Percentiles rank a stretch among this genome's conserved stretches.
Evolutionary conservation across 2,329 filamentous ascomycete species (phyloP).

Genomic region (Tothia fuscella): DNA sequence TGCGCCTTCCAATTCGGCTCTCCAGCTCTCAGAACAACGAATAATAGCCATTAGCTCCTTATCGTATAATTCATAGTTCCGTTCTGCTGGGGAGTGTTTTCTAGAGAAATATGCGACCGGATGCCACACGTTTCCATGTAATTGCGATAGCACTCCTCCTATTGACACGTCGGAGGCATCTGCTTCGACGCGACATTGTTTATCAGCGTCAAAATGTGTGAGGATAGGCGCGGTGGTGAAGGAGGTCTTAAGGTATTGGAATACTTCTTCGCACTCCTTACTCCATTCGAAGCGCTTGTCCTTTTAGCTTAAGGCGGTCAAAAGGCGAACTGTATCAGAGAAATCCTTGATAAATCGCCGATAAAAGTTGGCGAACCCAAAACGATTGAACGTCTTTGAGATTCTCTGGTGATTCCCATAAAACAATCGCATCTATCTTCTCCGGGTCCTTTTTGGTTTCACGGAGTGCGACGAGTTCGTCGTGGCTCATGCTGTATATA

Average conservation of each 20-base stretch:
- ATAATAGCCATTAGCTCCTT: conserved; percentile 25
- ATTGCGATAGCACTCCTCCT: conserved; percentile 11
- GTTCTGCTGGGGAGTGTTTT: conserved; percentile 16
- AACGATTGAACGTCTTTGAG: conserved; percentile 16
- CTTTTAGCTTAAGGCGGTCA: conserved; percentile 12
- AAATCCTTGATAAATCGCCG: conserved; percentile 17
- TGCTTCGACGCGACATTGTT: conserved; percentile 13
- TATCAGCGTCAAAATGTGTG: conserved; percentile 13
- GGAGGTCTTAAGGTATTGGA: conserved; percentile 10
- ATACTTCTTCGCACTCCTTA: not conserved
- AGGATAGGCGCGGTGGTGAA: conserved; percentile 16
- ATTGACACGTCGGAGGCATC: conserved; percentile 14
- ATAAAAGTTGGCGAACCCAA: conserved; percentile 22
- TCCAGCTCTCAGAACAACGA: conserved; percentile 16
- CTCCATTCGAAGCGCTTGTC: not conserved
- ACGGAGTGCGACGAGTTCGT: too few relatives aligned
- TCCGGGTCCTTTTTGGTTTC: conserved; percentile 16
- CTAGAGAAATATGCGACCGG: conserved; percentile 15
- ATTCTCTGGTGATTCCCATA: conserved; percentile 14
- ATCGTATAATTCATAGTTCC: conserved; percentile 24
- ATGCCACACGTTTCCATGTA: conserved; percentile 8
- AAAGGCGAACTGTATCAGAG: conserved; percentile 12
- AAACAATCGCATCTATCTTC: conserved; percentile 13
- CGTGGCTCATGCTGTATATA: too few relatives aligned
- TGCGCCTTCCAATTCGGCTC: conserved; percentile 16